phyloP scores from a whole-genome alignment of 2,329 filamentous ascomycete genomes.

The Talaromyces albobiverticillius region DNA sequence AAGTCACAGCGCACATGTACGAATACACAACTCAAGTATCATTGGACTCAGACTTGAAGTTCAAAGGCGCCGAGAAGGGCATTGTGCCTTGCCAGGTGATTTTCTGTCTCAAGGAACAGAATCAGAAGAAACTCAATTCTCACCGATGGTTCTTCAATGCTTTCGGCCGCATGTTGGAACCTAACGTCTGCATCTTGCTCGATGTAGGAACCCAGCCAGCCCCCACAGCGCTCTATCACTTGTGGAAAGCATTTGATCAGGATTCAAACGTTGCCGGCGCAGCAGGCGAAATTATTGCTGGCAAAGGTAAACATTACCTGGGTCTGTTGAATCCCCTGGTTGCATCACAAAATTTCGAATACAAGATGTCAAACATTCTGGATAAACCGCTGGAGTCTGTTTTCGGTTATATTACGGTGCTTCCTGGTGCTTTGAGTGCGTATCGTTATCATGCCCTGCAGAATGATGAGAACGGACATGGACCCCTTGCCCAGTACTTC shows the following conservation, averaged over 20 bases:
- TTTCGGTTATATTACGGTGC: slow-evolving; percentile 96
- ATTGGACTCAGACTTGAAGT: slow-evolving; percentile 90
- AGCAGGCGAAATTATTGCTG: slow-evolving; percentile 95
- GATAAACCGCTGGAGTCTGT: slow-evolving; percentile 97
- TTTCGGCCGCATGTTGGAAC: slow-evolving; percentile 86
- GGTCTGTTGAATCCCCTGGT: slow-evolving; percentile 91
- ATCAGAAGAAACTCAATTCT: slow-evolving; percentile 95
- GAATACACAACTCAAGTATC: slow-evolving; percentile 99
- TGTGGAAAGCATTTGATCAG: slow-evolving; percentile 98
- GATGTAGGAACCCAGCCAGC: slow-evolving; percentile 95
- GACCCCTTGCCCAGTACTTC: slow-evolving; percentile 96
- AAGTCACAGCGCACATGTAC: slow-evolving; percentile 95
- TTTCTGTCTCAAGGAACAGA: slow-evolving; percentile 97
- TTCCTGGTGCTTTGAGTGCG: slow-evolving; percentile 90
- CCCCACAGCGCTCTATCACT: slow-evolving; percentile 85
- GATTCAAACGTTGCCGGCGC: slow-evolving; percentile 97
- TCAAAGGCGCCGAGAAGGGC: slow-evolving; percentile 98
- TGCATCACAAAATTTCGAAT: slow-evolving; percentile 97
- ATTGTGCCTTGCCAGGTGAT: slow-evolving; percentile 98
- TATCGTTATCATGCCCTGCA: slow-evolving; percentile 95
- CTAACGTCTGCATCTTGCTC: slow-evolving; percentile 93
- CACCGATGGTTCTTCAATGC: slow-evolving; percentile 99
- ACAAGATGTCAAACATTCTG: slow-evolving; percentile 99
- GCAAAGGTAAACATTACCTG: slow-evolving; percentile 75
- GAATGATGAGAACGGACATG: slow-evolving; percentile 93